These are phyloP conservation scores for Teratosphaeria epicoccoides DNA, from an alignment of 2,329 filamentous ascomycete genomes.

Conservation along the genomic window DNA sequence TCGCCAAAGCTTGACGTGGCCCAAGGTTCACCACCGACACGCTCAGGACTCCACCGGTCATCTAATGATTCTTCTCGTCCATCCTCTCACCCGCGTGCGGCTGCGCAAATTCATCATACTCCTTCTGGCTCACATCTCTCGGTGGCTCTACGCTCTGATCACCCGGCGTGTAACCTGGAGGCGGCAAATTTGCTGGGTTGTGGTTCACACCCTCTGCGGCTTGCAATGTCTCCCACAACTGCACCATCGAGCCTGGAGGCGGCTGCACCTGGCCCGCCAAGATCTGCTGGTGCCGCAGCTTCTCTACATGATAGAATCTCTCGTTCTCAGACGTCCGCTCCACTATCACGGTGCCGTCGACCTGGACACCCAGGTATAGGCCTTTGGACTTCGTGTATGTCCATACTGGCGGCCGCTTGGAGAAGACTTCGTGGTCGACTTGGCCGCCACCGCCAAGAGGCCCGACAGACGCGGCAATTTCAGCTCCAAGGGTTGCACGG, in stretches of 20 bases:
- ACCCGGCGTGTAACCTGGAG: constrained; percentile 51
- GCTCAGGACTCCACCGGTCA: too few species aligned
- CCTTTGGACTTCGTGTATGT: constrained; percentile 82
- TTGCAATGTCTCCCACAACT: constrained; percentile 71
- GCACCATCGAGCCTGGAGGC: constrained; percentile 42
- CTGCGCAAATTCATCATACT: constrained; percentile 8
- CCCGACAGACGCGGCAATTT: constrained; percentile 64
- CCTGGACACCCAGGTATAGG: constrained; percentile 72
- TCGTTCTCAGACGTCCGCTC: constrained; percentile 77
- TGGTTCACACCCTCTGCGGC: constrained; percentile 71
- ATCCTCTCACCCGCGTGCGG: constrained; percentile 1
- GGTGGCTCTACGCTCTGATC: constrained; percentile 56
- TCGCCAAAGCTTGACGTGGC: too few species aligned
- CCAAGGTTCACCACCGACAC: too few species aligned
- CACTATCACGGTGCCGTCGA: constrained; percentile 76
- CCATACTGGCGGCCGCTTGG: constrained; percentile 59
- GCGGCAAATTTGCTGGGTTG: constrained; percentile 56
- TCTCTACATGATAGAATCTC: constrained; percentile 60
- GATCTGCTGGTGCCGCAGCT: constrained; percentile 50
- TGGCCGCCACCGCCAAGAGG: constrained; percentile 68
- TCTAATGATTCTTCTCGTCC: neutral
- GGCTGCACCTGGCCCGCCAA: constrained; percentile 46
- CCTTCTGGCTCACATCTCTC: constrained; percentile 43
- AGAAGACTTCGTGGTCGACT: constrained; percentile 56
- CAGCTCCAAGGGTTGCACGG: constrained; percentile 67